Conservation (phyloP, 1,284 basidiomycete genomes). For the Heliocybe sulcata region DNA sequence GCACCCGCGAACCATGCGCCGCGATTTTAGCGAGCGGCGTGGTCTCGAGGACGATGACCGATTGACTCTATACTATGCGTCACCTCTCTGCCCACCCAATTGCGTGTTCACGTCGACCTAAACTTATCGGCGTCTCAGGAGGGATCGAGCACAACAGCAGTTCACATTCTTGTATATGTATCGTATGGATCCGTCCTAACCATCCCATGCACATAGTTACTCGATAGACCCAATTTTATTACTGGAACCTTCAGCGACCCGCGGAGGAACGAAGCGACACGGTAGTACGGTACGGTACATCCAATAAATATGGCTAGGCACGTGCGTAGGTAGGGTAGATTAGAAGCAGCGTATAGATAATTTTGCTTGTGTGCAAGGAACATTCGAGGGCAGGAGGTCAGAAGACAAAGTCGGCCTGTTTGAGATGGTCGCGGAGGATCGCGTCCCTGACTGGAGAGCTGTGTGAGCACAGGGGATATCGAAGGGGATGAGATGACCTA, state of each 20-base stretch:
- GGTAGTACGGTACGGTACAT: not conserved
- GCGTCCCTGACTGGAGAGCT: slow-evolving; percentile 20
- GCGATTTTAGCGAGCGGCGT: too few relatives aligned
- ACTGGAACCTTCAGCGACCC: not conserved
- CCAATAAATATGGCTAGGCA: not conserved
- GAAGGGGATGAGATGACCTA: slow-evolving; percentile 3
- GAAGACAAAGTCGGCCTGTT: slow-evolving; percentile 18
- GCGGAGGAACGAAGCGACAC: not conserved
- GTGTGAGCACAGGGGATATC: slow-evolving; percentile 5
- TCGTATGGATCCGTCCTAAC: too few relatives aligned
- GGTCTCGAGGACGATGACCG: too few relatives aligned
- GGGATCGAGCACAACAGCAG: not conserved
- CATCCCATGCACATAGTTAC: not conserved
- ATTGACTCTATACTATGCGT: too few relatives aligned
- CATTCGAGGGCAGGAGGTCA: not conserved
- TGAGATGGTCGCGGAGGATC: slow-evolving; percentile 23
- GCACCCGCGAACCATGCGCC: too few relatives aligned
- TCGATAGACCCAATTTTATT: not conserved
- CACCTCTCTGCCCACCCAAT: too few relatives aligned
- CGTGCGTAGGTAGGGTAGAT: not conserved
- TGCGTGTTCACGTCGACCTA: too few relatives aligned
- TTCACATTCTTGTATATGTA: not conserved
- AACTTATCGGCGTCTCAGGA: too few relatives aligned
- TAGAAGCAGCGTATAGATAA: too few relatives aligned
- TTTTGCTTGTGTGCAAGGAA: too few relatives aligned